A percentile compares a stretch with the other conserved stretches of the same genome.
Evolutionary conservation across 2,329 filamentous ascomycete species (phyloP).

Genomic region (Tolypocladium tundrense): DNA sequence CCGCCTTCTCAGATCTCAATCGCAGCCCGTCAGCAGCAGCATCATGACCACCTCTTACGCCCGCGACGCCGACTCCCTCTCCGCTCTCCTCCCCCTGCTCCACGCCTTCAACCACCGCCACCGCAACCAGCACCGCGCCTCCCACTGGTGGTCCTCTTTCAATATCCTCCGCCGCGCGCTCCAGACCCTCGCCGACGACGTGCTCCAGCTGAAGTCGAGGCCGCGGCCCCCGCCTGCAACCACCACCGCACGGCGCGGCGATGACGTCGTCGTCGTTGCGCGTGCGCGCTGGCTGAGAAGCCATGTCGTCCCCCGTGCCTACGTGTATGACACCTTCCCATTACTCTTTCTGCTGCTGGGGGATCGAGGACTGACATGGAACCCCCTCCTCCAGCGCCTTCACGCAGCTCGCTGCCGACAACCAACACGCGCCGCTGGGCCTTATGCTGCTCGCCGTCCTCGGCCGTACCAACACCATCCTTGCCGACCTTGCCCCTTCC

Average conservation of each 20-base stretch:
- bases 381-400: constrained; percentile 40
- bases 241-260: background rate
- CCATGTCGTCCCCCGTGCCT: constrained; percentile 22
- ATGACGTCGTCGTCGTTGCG: constrained; percentile 4
- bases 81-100: constrained; percentile 44
- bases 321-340: constrained; percentile 18
- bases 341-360: background rate
- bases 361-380: background rate
- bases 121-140: constrained; percentile 77
- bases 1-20: background rate
- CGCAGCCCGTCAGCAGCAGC: background rate
- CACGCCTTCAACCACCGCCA: constrained; percentile 72
- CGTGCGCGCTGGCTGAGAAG: constrained; percentile 18
- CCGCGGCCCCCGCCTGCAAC: background rate
- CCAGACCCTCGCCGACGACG: constrained; percentile 34
- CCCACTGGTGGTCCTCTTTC: constrained; percentile 72
- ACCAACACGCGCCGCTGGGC: constrained; percentile 62
- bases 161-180: constrained; percentile 60
- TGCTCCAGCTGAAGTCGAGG: background rate
- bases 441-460: constrained; percentile 56
- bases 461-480: constrained; percentile 42
- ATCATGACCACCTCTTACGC: constrained; percentile 3
- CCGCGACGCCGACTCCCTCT: constrained; percentile 19
- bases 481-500: constrained; percentile 24
- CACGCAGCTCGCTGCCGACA: constrained; percentile 59